A percentile compares a stretch with the other conserved stretches of the same genome.
These are phyloP conservation scores for Tephrocybe sp. DNA, from an alignment of 768 basidiomycete species.

Conservation along the genomic window DNA sequence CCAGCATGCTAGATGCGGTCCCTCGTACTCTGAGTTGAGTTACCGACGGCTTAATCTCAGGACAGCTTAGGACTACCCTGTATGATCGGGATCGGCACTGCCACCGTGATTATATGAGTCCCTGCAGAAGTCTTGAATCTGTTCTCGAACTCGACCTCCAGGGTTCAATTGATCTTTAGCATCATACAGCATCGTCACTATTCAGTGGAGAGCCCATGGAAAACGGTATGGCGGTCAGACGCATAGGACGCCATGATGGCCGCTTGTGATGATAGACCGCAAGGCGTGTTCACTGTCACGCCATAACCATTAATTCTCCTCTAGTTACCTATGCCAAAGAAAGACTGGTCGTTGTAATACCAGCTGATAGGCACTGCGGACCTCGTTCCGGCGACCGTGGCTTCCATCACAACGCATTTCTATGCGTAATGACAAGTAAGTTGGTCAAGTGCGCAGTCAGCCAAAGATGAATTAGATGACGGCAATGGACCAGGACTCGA, in stretches of 20 bases:
- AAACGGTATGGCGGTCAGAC: neutral
- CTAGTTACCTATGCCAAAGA: neutral
- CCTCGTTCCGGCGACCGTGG: constrained; percentile 1
- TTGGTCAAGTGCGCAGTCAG: constrained; percentile 1
- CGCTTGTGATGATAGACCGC: too few relatives aligned
- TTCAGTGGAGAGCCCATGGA: neutral
- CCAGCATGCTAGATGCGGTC: too few relatives aligned
- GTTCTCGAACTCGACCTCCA: constrained; percentile 4
- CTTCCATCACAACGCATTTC: constrained; percentile 10
- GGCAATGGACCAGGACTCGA: too few relatives aligned
- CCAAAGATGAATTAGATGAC: neutral
- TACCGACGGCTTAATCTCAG: constrained; percentile 17
- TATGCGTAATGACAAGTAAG: neutral
- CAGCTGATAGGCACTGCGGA: constrained; percentile 9
- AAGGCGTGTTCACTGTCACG: neutral
- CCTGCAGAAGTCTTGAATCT: constrained; percentile 1
- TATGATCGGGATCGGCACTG: constrained; percentile 19
- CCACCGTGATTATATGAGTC: constrained; percentile 10
- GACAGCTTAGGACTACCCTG: constrained; percentile 7
- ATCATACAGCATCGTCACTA: constrained; percentile 1
- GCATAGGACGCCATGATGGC: too few relatives aligned
- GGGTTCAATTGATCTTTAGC: constrained; percentile 10
- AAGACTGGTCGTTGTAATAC: neutral
- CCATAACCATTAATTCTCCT: neutral
- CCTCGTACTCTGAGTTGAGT: constrained; percentile 6